These are phyloP conservation scores for Arthrobotrys pseudoclavata DNA, from an alignment of 2,329 filamentous ascomycete genomes.

Conservation along the genomic window DNA sequence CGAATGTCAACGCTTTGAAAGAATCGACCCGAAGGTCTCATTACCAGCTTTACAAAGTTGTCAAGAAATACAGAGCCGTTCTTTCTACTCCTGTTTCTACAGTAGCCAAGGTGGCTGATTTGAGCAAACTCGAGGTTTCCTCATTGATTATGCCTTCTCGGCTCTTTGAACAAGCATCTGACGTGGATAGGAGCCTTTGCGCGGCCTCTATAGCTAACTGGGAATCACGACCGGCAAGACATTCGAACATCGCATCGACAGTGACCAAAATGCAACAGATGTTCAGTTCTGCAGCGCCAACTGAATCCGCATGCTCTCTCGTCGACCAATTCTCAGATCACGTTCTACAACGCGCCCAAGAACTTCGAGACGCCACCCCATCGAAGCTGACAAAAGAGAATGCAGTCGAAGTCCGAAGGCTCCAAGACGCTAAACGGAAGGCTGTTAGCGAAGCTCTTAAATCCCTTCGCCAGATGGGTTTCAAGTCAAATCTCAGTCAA, in stretches of 20 bases:
- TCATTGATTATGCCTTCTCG: constrained; percentile 35
- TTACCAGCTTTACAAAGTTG: constrained; percentile 88
- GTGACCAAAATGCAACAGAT: constrained; percentile 76
- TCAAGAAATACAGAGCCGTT: constrained; percentile 87
- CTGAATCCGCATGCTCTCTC: constrained; percentile 72
- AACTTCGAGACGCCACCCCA: constrained; percentile 87
- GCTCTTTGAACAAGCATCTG: constrained; percentile 65
- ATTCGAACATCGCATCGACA: constrained; percentile 79
- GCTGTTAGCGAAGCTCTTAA: constrained; percentile 90
- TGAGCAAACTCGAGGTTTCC: constrained; percentile 36
- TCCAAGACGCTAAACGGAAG: constrained; percentile 89
- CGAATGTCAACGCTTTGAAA: constrained; percentile 87
- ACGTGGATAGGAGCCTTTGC: constrained; percentile 64
- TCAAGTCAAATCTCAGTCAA: constrained; percentile 83
- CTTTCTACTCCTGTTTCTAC: constrained; percentile 81
- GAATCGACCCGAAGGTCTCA: constrained; percentile 93
- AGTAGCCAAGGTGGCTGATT: constrained; percentile 38
- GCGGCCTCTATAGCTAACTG: constrained; percentile 26
- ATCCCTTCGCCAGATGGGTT: constrained; percentile 86
- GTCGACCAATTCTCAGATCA: constrained; percentile 62
- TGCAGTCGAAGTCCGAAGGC: constrained; percentile 76
- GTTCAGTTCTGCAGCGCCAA: constrained; percentile 71
- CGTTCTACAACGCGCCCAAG: constrained; percentile 73
- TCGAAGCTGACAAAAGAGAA: constrained; percentile 86
- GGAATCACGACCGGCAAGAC: constrained; percentile 68